phyloP scores from a whole-genome alignment of 2,329 filamentous ascomycete genomes.

The Aspergillus caelatus region DNA sequence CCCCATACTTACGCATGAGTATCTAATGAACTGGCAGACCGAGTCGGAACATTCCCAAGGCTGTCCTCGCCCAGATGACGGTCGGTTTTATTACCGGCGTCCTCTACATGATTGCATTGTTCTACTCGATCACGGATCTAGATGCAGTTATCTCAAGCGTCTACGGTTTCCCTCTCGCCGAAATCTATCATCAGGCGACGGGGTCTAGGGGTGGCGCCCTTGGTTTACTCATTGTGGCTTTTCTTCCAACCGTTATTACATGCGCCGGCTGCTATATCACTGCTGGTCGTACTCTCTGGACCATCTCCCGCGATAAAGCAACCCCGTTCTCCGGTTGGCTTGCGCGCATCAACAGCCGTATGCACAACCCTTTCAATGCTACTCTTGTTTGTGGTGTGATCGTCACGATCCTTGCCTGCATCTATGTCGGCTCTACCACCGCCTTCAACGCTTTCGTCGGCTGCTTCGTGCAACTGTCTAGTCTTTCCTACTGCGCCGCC shows the following conservation, averaged over 20 bases:
- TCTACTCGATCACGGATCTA: constrained; percentile 54
- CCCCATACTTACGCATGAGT: neutral
- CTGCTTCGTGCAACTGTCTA: constrained; percentile 61
- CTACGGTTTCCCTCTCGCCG: constrained; percentile 50
- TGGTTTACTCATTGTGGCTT: constrained; percentile 60
- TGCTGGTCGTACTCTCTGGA: constrained; percentile 64
- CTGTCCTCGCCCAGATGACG: constrained; percentile 52
- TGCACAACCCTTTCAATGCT: constrained; percentile 63
- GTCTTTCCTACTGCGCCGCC: constrained; percentile 57
- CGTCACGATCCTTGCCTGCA: constrained; percentile 58
- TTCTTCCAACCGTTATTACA: constrained; percentile 58
- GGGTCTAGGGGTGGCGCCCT: constrained; percentile 55
- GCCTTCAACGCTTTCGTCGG: constrained; percentile 62
- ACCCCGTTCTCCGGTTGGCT: constrained; percentile 60
- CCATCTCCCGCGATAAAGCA: constrained; percentile 60
- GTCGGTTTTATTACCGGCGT: constrained; percentile 53
- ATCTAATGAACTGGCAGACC: constrained; percentile 29
- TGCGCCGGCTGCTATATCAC: constrained; percentile 60
- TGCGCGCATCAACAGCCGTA: constrained; percentile 54
- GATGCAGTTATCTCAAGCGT: constrained; percentile 23
- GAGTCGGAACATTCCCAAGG: constrained; percentile 53
- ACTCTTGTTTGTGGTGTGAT: constrained; percentile 59
- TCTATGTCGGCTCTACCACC: constrained; percentile 57
- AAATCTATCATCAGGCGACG: constrained; percentile 54
- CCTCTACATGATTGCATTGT: constrained; percentile 53